Evolutionary conservation across 148 eudicot genomes (phyloP), one percentile per base, ranked within the genome.

Genomic region (Bassia scoparia): DNA sequence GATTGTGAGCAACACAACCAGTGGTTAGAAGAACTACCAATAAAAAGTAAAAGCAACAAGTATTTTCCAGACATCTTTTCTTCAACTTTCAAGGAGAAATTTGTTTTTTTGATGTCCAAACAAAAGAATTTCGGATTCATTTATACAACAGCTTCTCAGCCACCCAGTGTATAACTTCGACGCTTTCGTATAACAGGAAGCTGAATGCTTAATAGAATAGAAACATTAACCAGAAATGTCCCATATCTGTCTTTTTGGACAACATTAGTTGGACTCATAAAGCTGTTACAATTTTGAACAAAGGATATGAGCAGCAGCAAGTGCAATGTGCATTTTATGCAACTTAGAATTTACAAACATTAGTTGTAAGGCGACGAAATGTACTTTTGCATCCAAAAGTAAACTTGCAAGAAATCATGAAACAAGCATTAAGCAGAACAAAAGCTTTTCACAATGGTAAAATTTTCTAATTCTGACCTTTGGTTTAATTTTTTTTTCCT

Each of bases 121-220:
- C n/a, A 61, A 74, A 37, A 64, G 54, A 18, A 65, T 27, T 0
- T 17, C 4, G 12, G 59, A 29, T 14, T 53, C 33, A 18, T n/a
- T 26, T 74, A 37, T 74, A 65, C 66, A 74, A 20, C n/a, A 53
- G 70, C 35, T 54, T 64, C 0, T 64, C 15, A 26, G 62, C 54
- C 31, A 61, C 69, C 64, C 18, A 5, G 44, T 65, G 38, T 20
- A 29, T 29, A 37, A 2, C 43, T 37, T 37, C 43, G 33, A 74
- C 38, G 77, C 20, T 74, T 74, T 65, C 59, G 71, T 60, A 31
- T 74, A 66, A 71, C 63, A 54, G 26, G 52, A 73, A 63, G 69
- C 34, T 63, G 9, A 63, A 35, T 12, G 9, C 1, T 37, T 37
- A 0, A 10, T 37, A 63, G 50, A 73, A 63, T 35, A 61, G 50